Evolutionary conservation across 371 early-diverging fungal species (phyloP).

Genomic region (Dipsacomyces acuminosporus): DNA sequence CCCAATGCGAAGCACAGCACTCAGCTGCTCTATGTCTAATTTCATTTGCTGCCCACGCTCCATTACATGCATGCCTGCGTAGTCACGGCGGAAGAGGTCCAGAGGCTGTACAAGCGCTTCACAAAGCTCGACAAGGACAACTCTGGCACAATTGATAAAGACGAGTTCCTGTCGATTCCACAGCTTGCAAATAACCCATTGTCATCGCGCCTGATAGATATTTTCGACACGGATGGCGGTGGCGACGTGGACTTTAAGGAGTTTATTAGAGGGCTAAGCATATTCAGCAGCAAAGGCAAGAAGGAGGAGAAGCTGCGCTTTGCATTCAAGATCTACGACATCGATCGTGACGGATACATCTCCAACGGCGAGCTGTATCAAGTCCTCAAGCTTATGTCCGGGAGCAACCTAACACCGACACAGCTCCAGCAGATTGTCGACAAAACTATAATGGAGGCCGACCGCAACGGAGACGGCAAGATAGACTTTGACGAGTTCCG

Average conservation of each 20-base stretch:
- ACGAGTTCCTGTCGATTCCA: slow-evolving; percentile 92
- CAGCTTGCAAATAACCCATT: slow-evolving; percentile 95
- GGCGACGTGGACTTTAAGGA: slow-evolving; percentile 98
- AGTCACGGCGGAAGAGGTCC: slow-evolving; percentile 88
- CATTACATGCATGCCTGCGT: too few species aligned
- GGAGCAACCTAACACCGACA: slow-evolving; percentile 86
- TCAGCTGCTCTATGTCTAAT: too few species aligned
- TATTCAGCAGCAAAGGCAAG: slow-evolving; percentile 89
- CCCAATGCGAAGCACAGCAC: too few species aligned
- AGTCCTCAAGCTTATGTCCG: slow-evolving; percentile 98
- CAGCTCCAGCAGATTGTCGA: slow-evolving; percentile 99
- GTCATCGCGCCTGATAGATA: slow-evolving; percentile 89
- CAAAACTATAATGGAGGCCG: slow-evolving; percentile 98
- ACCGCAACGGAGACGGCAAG: slow-evolving; percentile 89
- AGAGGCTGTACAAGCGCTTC: slow-evolving; percentile 94
- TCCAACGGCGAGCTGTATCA: slow-evolving; percentile 96
- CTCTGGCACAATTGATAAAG: slow-evolving; percentile 89
- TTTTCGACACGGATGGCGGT: slow-evolving; percentile 95
- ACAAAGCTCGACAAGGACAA: slow-evolving; percentile 95
- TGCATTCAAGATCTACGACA: slow-evolving; percentile 98
- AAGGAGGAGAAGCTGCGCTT: slow-evolving; percentile 89
- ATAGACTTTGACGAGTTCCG: slow-evolving; percentile 95
- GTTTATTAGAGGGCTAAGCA: slow-evolving; percentile 89
- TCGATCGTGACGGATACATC: slow-evolving; percentile 96
- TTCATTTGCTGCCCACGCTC: too few species aligned